These are phyloP conservation scores for Begonia loranthoides DNA, from an alignment of 306 rosid genomes.

Conservation along the genomic window DNA sequence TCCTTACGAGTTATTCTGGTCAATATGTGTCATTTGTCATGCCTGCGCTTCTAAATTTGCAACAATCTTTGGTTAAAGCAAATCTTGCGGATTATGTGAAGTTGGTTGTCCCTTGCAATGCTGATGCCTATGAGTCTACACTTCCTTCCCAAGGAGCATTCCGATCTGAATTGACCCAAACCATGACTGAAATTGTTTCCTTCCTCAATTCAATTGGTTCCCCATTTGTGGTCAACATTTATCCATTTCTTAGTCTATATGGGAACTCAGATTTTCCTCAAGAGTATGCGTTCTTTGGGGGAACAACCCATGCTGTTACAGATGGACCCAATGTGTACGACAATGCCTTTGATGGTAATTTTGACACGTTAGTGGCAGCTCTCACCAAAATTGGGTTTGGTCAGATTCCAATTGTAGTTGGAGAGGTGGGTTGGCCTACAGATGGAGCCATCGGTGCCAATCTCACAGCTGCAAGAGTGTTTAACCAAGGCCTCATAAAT, in stretches of 20 bases:
- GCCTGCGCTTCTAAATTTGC: constrained; percentile 66
- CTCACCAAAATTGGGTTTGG: constrained; percentile 76
- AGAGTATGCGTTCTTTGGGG: constrained; percentile 89
- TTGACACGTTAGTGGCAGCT: constrained; percentile 75
- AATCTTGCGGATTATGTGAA: constrained; percentile 79
- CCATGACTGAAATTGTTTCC: constrained; percentile 59
- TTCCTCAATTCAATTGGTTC: constrained; percentile 87
- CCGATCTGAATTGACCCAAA: constrained; percentile 62
- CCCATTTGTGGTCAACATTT: constrained; percentile 87
- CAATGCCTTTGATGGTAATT: constrained; percentile 94
- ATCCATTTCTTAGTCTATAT: constrained; percentile 91
- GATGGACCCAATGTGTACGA: constrained; percentile 76
- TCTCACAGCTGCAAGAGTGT: constrained; percentile 68
- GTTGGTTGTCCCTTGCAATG: constrained; percentile 93
- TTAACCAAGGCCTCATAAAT: constrained; percentile 79
- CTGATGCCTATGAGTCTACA: constrained; percentile 75
- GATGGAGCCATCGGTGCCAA: constrained; percentile 81
- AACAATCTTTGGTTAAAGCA: constrained; percentile 69
- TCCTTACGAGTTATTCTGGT: constrained; percentile 70
- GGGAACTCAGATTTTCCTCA: constrained; percentile 70
- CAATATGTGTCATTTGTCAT: constrained; percentile 58
- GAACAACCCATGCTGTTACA: constrained; percentile 71
- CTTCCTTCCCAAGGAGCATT: constrained; percentile 92
- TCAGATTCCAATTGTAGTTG: constrained; percentile 79
- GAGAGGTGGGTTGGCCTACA: constrained; percentile 95